Evolutionary conservation across 129 eudicot genomes (phyloP).

Genomic region (Helianthus annuus): DNA sequence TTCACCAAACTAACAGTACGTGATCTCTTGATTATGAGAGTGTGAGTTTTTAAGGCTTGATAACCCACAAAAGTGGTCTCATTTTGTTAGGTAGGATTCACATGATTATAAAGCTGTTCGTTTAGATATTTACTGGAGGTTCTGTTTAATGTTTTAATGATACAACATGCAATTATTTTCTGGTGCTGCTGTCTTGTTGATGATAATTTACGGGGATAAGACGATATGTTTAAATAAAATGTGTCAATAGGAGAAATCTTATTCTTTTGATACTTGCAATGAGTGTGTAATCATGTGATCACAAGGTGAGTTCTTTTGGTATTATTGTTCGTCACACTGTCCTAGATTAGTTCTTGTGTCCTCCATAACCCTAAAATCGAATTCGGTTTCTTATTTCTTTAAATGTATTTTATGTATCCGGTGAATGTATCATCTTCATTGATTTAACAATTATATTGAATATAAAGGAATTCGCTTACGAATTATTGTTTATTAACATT

Average conservation of each 20-base stretch:
- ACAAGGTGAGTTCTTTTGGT: not conserved
- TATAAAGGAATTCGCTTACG: too few species aligned
- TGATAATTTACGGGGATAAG: not conserved
- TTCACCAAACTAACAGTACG: too few species aligned
- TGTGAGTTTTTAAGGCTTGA: too few species aligned
- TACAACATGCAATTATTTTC: not conserved
- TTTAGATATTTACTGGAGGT: slow-evolving; percentile 15
- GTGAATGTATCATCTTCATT: too few species aligned
- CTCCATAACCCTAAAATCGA: too few species aligned
- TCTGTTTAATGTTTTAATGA: not conserved
- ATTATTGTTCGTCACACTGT: not conserved
- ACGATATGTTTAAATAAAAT: not conserved
- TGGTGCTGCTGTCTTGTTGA: slow-evolving; percentile 8
- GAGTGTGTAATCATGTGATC: not conserved
- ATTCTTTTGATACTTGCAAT: not conserved
- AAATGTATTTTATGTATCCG: too few species aligned
- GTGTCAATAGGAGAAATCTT: not conserved
- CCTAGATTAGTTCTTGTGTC: too few species aligned
- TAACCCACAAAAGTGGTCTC: not conserved
- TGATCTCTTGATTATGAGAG: too few species aligned
- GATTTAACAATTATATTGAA: too few species aligned
- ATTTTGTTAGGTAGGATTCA: slow-evolving; percentile 16
- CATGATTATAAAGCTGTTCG: slow-evolving; percentile 17
- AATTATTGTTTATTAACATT: too few species aligned
- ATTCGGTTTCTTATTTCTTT: too few species aligned